Evolutionary conservation across 306 rosid genomes (phyloP).

Genomic region (Inga laurina): DNA sequence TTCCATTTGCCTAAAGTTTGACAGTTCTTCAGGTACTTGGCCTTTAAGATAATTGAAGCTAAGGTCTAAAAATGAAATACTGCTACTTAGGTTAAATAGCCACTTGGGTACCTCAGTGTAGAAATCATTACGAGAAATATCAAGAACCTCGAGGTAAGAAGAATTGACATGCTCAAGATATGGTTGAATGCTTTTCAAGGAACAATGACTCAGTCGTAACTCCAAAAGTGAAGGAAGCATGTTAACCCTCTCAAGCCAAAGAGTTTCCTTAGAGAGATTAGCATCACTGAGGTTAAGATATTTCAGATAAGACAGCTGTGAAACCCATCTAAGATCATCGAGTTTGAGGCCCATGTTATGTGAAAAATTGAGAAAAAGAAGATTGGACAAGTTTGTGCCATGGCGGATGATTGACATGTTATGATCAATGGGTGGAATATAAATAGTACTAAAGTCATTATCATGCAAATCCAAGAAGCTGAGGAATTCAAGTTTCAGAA

Average conservation of each 20-base stretch:
- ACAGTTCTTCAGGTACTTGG: neutral
- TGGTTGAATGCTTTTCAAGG: constrained; percentile 4
- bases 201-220: constrained; percentile 17
- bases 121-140: neutral
- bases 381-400: neutral
- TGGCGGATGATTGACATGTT: neutral
- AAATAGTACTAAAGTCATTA: neutral
- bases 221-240: constrained; percentile 37
- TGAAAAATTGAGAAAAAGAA: neutral
- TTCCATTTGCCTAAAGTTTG: neutral
- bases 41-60: neutral
- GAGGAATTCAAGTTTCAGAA: neutral
- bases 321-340: constrained; percentile 18
- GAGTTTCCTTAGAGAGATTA: neutral
- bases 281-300: neutral
- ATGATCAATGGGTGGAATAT: neutral
- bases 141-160: neutral
- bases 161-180: neutral
- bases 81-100: neutral
- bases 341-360: neutral
- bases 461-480: neutral
- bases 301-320: neutral
- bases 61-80: neutral
- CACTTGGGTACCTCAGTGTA: neutral
- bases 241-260: constrained; percentile 18